Evolutionary conservation across 78 protist genomes (phyloP).

Genomic region (Bodo saltans): DNA sequence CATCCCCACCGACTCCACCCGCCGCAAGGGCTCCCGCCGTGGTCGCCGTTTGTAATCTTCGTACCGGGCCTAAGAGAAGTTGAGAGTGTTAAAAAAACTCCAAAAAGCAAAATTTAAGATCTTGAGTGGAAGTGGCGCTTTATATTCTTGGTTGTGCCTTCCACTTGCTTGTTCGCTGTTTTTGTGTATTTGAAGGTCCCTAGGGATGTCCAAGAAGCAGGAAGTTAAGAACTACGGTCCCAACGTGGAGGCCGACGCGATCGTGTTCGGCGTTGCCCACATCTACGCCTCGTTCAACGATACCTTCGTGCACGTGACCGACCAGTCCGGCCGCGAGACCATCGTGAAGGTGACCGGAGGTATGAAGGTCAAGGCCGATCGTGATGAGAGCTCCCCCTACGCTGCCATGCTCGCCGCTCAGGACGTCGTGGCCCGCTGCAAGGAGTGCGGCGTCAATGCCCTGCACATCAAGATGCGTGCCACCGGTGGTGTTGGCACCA

Average conservation of each 20-base stretch:
- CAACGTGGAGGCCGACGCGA: constrained; percentile 72
- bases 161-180: no score
- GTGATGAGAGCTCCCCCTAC: constrained; percentile 99
- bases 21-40: constrained; percentile 97
- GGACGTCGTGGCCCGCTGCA: constrained; percentile 90
- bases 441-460: constrained; percentile 93
- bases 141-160: no score
- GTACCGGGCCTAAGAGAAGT: no score
- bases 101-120: no score
- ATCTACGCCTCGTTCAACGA: constrained; percentile 97
- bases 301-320: constrained; percentile 90
- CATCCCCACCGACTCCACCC: constrained; percentile 97
- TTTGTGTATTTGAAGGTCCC: no score
- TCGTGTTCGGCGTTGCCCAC: constrained; percentile 97
- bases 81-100: no score
- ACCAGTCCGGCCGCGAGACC: constrained; percentile 87
- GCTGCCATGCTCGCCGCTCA: constrained; percentile 99
- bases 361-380: constrained; percentile 99
- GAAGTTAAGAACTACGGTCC: constrained; percentile 53
- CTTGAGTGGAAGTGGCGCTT: no score
- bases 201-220: background rate
- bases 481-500: constrained; percentile 95
- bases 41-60: constrained; percentile 99
- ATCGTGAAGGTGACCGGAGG: constrained; percentile 95
- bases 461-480: constrained; percentile 99